Evolutionary conservation across 163 green algal species (phyloP), one percentile per base, ranked within the genome.

Genomic region (Volvox carteri): DNA sequence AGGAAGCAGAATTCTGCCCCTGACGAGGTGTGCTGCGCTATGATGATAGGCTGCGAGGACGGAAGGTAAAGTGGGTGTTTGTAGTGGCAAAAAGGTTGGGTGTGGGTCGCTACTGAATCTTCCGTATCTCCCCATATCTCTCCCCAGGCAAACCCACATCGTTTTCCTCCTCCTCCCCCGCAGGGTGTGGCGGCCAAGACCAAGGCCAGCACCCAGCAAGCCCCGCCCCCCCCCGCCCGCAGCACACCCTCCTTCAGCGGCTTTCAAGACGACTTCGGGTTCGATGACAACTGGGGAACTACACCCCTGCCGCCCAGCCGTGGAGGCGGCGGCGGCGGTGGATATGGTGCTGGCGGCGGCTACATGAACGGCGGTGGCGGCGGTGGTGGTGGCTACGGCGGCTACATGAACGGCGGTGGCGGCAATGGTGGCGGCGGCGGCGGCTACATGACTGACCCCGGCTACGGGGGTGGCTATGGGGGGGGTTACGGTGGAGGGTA

Each of bases 251-350:
- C 65, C 0, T 80, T 73, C 46, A 11, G 41, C 48, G 56, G 33
- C 19, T 78, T 78, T 25, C 52, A 78, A 19, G 79, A 77, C 12
- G 81, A 88, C 67, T 80, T 88, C 28, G 25, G 33, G 0, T 88
- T 88, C 60, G 81, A 88, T 4, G 44, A 54, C n/a, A 62, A 11
- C 28, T 86, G 58, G 58, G n/a, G 58, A 41, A 65, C 78, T 54
- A 41, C 52, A 8, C 60, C 60, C 16, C 3, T 78, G 42, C 42
- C 48, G 35, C 62, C 79, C 12, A 75, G 39, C 78, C 28, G 54
- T 28, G 78, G 54, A 23, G 54, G 54, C 54, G 54, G 54, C 54
- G 54, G 56, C 78, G 54, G 78, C 37, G 78, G 78, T 44, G 42
- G 42, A 4, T 14, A 30, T 58, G 50, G 44, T 19, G 8, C 6